Percentiles rank a stretch among this genome's conserved stretches.
Evolutionary conservation across 1,139 yeast genomes (phyloP).

Genomic region (Diutina catenulata): DNA sequence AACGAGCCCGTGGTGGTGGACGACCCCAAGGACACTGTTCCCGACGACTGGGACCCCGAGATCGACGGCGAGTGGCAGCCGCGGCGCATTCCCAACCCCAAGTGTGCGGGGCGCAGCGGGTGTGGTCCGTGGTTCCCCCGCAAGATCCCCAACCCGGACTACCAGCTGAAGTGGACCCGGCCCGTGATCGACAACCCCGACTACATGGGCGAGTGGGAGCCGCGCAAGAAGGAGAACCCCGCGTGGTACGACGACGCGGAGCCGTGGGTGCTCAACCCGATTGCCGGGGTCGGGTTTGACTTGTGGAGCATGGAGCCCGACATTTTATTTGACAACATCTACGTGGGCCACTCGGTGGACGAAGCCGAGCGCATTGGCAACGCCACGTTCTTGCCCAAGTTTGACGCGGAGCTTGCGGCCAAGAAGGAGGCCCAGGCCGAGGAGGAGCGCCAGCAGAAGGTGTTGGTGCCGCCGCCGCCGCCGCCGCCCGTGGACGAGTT

Average conservation of each 20-base stretch:
- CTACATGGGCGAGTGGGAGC: constrained; percentile 73
- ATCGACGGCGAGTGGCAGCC: constrained; percentile 81
- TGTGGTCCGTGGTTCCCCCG: constrained; percentile 66
- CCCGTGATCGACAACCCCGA: constrained; percentile 61
- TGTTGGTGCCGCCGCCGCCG: neutral
- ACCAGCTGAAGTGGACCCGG: constrained; percentile 68
- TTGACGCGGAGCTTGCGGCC: constrained; percentile 33
- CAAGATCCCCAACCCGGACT: constrained; percentile 51
- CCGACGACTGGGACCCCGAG: constrained; percentile 59
- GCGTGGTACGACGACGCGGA: constrained; percentile 42
- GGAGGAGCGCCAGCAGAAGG: neutral
- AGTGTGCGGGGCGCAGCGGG: constrained; percentile 43
- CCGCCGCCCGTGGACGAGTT: neutral
- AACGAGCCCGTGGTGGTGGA: constrained; percentile 42
- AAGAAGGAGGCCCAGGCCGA: neutral
- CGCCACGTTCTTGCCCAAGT: constrained; percentile 55
- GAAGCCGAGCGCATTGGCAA: constrained; percentile 85
- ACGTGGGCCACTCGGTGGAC: constrained; percentile 66
- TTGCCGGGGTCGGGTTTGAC: constrained; percentile 83
- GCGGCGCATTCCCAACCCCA: constrained; percentile 60
- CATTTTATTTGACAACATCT: constrained; percentile 70
- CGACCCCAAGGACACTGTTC: neutral
- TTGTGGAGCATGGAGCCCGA: constrained; percentile 79
- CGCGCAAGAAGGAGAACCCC: constrained; percentile 58
- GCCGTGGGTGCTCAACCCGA: constrained; percentile 26